Conservation (phyloP, 805 yeast species). For the Sungouiella blattae region DNA sequence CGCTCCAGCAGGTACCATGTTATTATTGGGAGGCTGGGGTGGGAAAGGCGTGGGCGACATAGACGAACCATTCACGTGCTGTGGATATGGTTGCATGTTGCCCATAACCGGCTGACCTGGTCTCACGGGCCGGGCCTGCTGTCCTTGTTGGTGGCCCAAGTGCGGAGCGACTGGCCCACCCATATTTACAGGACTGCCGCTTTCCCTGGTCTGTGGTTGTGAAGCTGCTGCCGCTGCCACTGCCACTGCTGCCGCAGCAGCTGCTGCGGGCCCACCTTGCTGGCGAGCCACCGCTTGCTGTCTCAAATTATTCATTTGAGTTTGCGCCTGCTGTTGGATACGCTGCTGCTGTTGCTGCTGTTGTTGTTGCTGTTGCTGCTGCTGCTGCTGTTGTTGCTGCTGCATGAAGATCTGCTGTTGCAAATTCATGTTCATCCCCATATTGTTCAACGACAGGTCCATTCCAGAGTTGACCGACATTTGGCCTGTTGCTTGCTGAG, state of each 20-base stretch:
- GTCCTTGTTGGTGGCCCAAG: conserved; percentile 4
- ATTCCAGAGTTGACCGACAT: conserved; percentile 1
- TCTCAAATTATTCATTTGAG: conserved; percentile 48
- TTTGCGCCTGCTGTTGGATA: conserved; percentile 46
- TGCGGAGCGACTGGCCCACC: conserved; percentile 3
- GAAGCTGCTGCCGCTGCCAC: conserved; percentile 8
- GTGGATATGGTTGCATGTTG: conserved; percentile 4
- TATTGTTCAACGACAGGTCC: conserved; percentile 15
- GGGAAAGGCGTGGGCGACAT: conserved; percentile 1
- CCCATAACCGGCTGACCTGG: conserved; percentile 4
- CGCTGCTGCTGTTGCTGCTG: conserved; percentile 23
- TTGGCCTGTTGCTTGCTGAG: conserved; percentile 4
- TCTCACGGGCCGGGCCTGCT: conserved; percentile 6
- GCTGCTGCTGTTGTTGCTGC: conserved; percentile 7
- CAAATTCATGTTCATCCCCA: no score
- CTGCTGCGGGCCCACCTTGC: conserved; percentile 11
- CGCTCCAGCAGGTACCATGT: not conserved
- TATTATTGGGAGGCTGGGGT: not conserved
- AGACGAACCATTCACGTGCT: conserved; percentile 1
- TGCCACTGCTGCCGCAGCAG: conserved; percentile 6
- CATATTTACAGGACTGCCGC: conserved; percentile 7
- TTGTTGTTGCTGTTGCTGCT: conserved; percentile 7
- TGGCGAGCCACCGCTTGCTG: conserved; percentile 40
- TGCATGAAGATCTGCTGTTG: conserved; percentile 32
- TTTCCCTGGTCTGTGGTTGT: conserved; percentile 3